Conservation (phyloP, 768 basidiomycete species). For the Sporobolomyces pararoseus region DNA sequence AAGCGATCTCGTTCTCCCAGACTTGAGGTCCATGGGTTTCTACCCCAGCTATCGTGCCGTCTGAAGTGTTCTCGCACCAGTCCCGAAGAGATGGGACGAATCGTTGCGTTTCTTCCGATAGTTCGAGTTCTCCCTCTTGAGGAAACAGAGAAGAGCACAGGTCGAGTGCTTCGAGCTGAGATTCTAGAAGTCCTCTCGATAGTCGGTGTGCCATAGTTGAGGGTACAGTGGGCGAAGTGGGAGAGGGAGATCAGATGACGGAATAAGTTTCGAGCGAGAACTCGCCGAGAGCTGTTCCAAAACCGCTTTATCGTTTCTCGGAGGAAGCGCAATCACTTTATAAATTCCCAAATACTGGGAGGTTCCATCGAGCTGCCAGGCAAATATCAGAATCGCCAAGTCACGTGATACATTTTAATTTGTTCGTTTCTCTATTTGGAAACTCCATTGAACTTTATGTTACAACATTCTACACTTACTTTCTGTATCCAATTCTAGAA, state of each 20-base stretch:
- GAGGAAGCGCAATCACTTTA: no score
- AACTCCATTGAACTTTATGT: no score
- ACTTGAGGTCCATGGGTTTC: not conserved
- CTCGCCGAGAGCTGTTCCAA: no score
- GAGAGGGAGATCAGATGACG: not conserved
- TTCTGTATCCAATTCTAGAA: not conserved
- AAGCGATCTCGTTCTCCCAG: slow-evolving; percentile 24
- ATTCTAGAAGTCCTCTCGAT: slow-evolving; percentile 22
- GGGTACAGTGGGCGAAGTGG: not conserved
- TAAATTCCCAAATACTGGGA: no score
- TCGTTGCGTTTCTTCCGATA: slow-evolving; percentile 12
- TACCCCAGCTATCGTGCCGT: not conserved
- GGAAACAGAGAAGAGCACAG: slow-evolving; percentile 47
- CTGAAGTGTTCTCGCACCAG: not conserved
- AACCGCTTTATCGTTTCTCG: no score
- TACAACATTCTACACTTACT: not conserved
- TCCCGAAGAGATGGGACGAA: slow-evolving; percentile 11
- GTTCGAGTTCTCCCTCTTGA: slow-evolving; percentile 42
- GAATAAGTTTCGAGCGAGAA: not conserved
- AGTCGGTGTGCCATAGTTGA: slow-evolving; percentile 1
- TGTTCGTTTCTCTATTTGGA: no score
- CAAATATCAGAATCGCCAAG: no score
- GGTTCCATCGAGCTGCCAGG: no score
- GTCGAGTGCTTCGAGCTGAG: slow-evolving; percentile 42
- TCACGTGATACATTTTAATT: no score